Percentiles rank a stretch among this genome's conserved stretches.
phyloP scores from a whole-genome alignment of 208 protist genomes.

The Crithidia mellificae region DNA sequence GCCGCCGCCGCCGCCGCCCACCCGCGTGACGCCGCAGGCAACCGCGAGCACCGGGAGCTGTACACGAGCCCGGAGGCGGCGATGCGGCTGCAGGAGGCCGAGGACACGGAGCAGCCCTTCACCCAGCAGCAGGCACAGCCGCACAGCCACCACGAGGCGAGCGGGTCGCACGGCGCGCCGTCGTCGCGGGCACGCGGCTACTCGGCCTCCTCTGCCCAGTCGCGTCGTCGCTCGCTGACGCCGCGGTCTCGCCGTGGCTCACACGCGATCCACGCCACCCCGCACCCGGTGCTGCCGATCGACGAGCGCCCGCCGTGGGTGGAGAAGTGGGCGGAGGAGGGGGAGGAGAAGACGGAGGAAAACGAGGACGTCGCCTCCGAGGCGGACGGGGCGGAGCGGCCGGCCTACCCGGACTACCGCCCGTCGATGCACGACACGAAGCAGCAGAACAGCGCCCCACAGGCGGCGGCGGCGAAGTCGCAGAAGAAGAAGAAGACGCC shows the following conservation, averaged over 20 bases:
- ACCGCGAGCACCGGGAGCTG: constrained; percentile 15
- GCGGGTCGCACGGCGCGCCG: not conserved
- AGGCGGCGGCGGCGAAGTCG: not conserved
- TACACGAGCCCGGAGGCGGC: constrained; percentile 16
- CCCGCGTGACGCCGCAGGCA: not conserved
- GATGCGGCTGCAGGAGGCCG: constrained; percentile 1
- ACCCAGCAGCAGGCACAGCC: constrained; percentile 14
- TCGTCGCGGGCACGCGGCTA: not conserved
- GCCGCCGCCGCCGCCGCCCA: not conserved
- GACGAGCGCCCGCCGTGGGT: constrained; percentile 28
- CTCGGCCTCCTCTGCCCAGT: constrained; percentile 5
- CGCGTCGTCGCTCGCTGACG: constrained; percentile 15
- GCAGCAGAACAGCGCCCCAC: too few species aligned
- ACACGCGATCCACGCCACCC: not conserved
- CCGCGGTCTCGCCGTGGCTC: too few species aligned
- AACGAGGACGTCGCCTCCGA: not conserved
- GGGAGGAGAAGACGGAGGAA: not conserved
- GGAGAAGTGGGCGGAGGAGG: not conserved
- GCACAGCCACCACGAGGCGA: not conserved
- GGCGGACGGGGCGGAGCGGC: not conserved
- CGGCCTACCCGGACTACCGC: not conserved
- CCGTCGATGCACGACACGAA: not conserved
- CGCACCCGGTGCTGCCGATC: constrained; percentile 7
- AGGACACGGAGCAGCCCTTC: constrained; percentile 11
- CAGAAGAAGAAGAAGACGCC: not conserved